Evolutionary conservation across 192 early-diverging fungal species (phyloP), one percentile per base, ranked within the genome.

Genomic region (Coemansia pectinata): DNA sequence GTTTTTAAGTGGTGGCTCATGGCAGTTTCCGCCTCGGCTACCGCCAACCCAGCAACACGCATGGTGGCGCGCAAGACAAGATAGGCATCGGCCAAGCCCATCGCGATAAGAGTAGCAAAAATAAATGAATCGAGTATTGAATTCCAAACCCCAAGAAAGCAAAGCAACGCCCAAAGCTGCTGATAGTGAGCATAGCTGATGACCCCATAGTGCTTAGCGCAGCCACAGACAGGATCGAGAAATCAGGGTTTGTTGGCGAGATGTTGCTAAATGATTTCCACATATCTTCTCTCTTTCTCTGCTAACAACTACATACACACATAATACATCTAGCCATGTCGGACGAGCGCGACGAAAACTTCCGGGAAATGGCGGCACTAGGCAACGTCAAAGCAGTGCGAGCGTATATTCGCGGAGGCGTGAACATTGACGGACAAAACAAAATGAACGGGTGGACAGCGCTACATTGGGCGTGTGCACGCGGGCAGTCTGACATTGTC

Each of bases 381-480:
- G 93, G 93, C 21, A 93, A 93, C 65, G 65, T 87, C 41, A 88
- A 89, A 60, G 91, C 88, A 12, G 87, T 91, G 12, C 61, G 76
- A 31, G 86, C 88, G 33, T 92, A 87, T 62, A 71, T 91, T 34
- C 81, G 86, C 36, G 77, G 82, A 41, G 91, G 90, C 15, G 87
- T 91, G 15, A 78, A 92, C 53, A 57, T 91, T 65, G 88, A 93
- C 72, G 75, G 86, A 25, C 86, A 88, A 55, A 92, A 93, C 81
- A 81, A 79, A 34, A 87, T 93, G 82, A 94, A 91, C 58, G 84
- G 87, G 19, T 88, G 88, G 89, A 73, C 81, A 73, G 88, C 85
- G 57, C 70, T 96, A 3, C 91, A 93, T 67, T 96, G 93, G 93
- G 91, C 93, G 5, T 72, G 87, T 48, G 84, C 86, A 23, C 86